phyloP scores from a whole-genome alignment of 768 basidiomycete genomes.

The Tephrocybe sp. region DNA sequence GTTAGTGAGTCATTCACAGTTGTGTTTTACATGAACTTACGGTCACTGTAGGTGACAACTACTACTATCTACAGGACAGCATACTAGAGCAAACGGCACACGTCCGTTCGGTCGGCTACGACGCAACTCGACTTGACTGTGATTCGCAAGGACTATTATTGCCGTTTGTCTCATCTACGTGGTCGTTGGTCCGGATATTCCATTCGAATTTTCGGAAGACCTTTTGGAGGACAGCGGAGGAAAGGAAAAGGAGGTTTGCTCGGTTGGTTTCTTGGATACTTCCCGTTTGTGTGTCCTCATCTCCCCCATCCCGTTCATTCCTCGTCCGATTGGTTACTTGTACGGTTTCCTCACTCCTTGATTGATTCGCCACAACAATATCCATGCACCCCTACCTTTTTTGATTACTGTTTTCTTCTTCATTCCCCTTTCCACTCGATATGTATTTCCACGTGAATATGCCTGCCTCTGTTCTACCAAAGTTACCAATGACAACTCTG shows the following conservation, averaged over 20 bases:
- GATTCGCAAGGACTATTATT: neutral
- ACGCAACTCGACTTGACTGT: neutral
- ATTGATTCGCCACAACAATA: neutral
- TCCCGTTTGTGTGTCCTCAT: neutral
- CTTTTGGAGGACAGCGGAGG: neutral
- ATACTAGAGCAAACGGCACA: neutral
- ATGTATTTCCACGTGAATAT: neutral
- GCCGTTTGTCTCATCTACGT: neutral
- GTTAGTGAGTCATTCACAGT: neutral
- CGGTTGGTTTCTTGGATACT: neutral
- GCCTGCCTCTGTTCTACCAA: neutral
- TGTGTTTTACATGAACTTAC: neutral
- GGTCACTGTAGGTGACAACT: neutral
- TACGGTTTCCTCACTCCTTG: neutral
- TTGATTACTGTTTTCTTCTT: neutral
- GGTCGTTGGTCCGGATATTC: neutral
- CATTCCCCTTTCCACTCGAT: no score
- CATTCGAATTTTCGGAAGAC: neutral
- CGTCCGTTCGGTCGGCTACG: neutral
- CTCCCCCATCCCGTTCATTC: neutral
- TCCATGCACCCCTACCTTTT: neutral
- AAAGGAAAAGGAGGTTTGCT: neutral
- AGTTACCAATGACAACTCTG: neutral
- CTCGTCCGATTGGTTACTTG: neutral
- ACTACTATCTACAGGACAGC: neutral